Conservation (phyloP, 2,329 filamentous ascomycete genomes). For the Pseudodiploospora longispora region DNA sequence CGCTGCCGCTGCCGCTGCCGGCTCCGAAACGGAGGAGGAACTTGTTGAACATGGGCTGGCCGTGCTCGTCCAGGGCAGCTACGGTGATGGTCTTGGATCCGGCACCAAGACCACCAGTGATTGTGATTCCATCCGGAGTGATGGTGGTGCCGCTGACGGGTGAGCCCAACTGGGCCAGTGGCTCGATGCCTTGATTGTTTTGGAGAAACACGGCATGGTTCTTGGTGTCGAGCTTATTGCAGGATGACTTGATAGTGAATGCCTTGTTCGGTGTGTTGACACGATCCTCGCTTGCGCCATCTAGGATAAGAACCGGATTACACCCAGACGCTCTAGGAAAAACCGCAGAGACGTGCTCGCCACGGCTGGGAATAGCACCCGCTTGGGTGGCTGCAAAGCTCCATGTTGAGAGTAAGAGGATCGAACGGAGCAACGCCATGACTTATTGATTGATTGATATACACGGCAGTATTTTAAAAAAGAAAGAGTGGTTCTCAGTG, state of each 20-base stretch:
- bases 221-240: neutral
- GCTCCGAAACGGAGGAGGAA: neutral
- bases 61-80: neutral
- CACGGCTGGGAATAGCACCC: too few relatives aligned
- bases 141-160: neutral
- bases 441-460: too few relatives aligned
- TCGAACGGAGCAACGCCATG: too few relatives aligned
- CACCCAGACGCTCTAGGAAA: neutral
- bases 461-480: too few relatives aligned
- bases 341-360: too few relatives aligned
- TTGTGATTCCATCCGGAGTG: neutral
- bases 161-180: neutral
- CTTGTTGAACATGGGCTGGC: neutral
- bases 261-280: neutral
- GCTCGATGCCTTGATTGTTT: neutral
- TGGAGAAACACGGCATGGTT: slow-evolving; percentile 1
- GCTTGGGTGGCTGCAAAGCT: too few relatives aligned
- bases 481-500: too few relatives aligned
- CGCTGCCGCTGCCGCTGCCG: neutral
- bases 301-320: slow-evolving; percentile 3
- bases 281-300: neutral
- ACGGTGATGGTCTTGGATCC: neutral
- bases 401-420: too few relatives aligned
- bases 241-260: slow-evolving; percentile 1
- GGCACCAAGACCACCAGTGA: neutral